Percentiles rank a stretch among this genome's conserved stretches.
phyloP scores from a whole-genome alignment of 2,329 filamentous ascomycete genomes.

The Verticillium nubilum region DNA sequence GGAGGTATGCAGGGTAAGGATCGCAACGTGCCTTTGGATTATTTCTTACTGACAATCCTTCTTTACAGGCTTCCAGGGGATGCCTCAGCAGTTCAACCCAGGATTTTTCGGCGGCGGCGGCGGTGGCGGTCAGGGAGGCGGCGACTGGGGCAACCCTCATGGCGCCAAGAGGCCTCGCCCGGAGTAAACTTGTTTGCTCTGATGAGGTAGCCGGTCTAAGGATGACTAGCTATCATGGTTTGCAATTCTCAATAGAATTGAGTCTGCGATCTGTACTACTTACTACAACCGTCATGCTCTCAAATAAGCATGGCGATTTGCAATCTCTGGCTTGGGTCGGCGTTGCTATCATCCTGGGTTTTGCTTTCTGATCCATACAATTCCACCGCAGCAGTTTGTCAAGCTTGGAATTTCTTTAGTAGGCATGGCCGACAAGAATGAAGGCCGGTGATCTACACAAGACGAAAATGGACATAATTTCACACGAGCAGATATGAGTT shows the following conservation, averaged over 20 bases:
- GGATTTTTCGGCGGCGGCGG: slow-evolving; percentile 61
- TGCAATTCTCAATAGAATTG: not conserved
- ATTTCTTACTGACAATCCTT: slow-evolving; percentile 13
- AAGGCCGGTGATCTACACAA: not conserved
- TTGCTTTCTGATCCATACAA: not conserved
- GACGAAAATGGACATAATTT: not conserved
- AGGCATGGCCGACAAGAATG: not conserved
- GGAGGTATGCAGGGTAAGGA: slow-evolving; percentile 50
- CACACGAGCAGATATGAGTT: not conserved
- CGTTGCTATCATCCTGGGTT: not conserved
- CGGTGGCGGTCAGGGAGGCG: slow-evolving; percentile 30
- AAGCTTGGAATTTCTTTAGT: not conserved
- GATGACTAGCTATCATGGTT: not conserved
- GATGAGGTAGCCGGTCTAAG: not conserved
- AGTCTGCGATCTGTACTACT: not conserved
- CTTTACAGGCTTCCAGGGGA: slow-evolving; percentile 56
- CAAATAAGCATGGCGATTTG: not conserved
- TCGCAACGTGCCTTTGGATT: not conserved
- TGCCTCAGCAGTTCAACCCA: slow-evolving; percentile 66
- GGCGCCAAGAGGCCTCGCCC: slow-evolving; percentile 74
- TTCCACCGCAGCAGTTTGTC: not conserved
- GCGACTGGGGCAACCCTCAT: slow-evolving; percentile 74
- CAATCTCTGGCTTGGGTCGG: not conserved
- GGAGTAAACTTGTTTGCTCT: slow-evolving; percentile 38
- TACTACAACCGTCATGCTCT: not conserved